Evolutionary conservation across 2,329 filamentous ascomycete species (phyloP).

Genomic region (Penicillium concentricum): DNA sequence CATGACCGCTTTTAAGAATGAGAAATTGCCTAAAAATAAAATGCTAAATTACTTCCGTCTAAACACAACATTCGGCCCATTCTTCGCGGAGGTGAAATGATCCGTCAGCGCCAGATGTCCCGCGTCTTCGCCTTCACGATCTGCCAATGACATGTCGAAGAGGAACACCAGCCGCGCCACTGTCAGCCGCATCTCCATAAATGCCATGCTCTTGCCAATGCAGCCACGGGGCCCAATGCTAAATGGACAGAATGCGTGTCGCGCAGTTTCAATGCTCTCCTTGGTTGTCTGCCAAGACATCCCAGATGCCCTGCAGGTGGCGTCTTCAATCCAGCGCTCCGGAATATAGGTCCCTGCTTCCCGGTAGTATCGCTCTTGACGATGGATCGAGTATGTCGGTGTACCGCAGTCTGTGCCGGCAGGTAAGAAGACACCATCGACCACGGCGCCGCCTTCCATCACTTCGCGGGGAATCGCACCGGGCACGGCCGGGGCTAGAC

Average conservation of each 20-base stretch:
- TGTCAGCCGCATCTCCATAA: slow-evolving; percentile 44
- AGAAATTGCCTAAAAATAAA: background rate
- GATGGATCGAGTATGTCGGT: slow-evolving; percentile 67
- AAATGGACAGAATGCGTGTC: slow-evolving; percentile 69
- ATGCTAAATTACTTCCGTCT: background rate
- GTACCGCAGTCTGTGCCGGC: slow-evolving; percentile 63
- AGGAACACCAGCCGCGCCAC: slow-evolving; percentile 40
- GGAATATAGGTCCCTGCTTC: slow-evolving; percentile 60
- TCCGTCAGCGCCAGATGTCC: slow-evolving; percentile 38
- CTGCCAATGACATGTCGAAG: slow-evolving; percentile 40
- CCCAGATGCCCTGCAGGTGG: slow-evolving; percentile 38
- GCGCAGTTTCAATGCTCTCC: slow-evolving; percentile 53
- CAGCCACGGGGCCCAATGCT: slow-evolving; percentile 44
- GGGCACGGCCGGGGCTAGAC: slow-evolving; percentile 40
- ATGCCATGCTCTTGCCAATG: slow-evolving; percentile 45
- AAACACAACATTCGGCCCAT: slow-evolving; percentile 37
- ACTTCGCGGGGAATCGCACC: slow-evolving; percentile 40
- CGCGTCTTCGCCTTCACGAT: slow-evolving; percentile 35
- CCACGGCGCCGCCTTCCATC: slow-evolving; percentile 37
- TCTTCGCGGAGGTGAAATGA: slow-evolving; percentile 40
- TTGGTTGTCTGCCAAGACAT: slow-evolving; percentile 45
- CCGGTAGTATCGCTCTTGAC: slow-evolving; percentile 63
- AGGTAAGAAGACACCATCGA: slow-evolving; percentile 40
- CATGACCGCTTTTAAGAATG: background rate
- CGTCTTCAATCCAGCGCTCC: slow-evolving; percentile 63